These are phyloP conservation scores for Aureobasidium sp. DNA, from an alignment of 2,329 filamentous ascomycete species.

Conservation along the genomic window DNA sequence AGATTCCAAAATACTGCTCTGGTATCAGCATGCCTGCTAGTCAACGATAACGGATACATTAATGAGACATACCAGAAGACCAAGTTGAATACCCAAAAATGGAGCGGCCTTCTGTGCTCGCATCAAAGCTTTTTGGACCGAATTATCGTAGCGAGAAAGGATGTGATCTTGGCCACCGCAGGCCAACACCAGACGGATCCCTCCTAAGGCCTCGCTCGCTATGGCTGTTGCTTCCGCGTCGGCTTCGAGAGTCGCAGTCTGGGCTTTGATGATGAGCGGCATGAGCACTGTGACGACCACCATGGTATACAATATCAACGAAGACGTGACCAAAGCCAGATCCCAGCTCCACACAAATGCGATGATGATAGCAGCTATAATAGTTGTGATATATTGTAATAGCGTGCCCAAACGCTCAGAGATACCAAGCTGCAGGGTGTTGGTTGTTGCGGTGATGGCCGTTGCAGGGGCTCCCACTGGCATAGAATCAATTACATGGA, in stretches of 20 bases:
- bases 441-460: slow-evolving; percentile 57
- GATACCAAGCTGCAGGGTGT: slow-evolving; percentile 57
- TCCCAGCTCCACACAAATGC: slow-evolving; percentile 56
- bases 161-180: background rate
- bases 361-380: slow-evolving; percentile 56
- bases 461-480: slow-evolving; percentile 55
- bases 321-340: slow-evolving; percentile 56
- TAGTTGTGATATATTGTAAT: slow-evolving; percentile 54
- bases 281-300: slow-evolving; percentile 18
- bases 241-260: background rate
- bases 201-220: slow-evolving; percentile 50
- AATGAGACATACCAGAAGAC: slow-evolving; percentile 34
- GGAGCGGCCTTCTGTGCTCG: slow-evolving; percentile 51
- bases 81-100: slow-evolving; percentile 49
- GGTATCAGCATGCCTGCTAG: background rate
- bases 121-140: slow-evolving; percentile 33
- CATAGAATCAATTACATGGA: slow-evolving; percentile 54
- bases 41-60: too few species aligned
- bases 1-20: slow-evolving; percentile 53
- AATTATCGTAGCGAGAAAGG: background rate
- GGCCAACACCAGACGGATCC: slow-evolving; percentile 31
- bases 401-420: slow-evolving; percentile 64
- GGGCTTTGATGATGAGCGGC: background rate
- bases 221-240: slow-evolving; percentile 26
- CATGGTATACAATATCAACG: slow-evolving; percentile 44